These are phyloP conservation scores for Pisolithus microcarpus DNA, from an alignment of 768 basidiomycete species.

Conservation along the genomic window DNA sequence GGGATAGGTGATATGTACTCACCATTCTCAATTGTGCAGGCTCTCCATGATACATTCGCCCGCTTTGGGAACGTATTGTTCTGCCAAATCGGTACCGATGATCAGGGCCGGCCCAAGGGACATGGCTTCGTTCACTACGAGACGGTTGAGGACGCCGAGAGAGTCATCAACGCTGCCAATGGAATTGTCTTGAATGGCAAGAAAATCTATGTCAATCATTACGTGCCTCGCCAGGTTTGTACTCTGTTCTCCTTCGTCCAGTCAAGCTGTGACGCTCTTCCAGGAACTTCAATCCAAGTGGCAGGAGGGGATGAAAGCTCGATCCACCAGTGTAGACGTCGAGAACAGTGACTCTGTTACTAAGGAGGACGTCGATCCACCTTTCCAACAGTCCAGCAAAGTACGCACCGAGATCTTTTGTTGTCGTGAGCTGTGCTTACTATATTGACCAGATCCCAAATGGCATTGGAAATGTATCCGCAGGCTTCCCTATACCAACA, in stretches of 20 bases:
- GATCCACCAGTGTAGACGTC: conserved; percentile 97
- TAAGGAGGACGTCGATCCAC: conserved; percentile 76
- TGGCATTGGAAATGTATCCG: conserved; percentile 79
- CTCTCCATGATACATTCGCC: conserved; percentile 98
- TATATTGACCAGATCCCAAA: conserved; percentile 52
- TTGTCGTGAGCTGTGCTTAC: neutral
- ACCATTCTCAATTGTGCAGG: conserved; percentile 37
- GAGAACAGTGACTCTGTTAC: conserved; percentile 92
- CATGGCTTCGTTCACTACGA: conserved; percentile 99
- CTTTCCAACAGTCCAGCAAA: conserved; percentile 70
- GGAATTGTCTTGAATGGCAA: conserved; percentile 99
- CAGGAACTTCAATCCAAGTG: conserved; percentile 97
- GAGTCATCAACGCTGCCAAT: conserved; percentile 96
- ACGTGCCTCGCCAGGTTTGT: conserved; percentile 92
- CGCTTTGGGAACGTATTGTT: conserved; percentile 98
- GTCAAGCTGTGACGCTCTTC: conserved; percentile 21
- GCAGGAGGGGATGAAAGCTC: conserved; percentile 73
- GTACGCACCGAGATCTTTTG: conserved; percentile 38
- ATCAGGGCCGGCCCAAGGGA: conserved; percentile 90
- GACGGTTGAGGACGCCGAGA: conserved; percentile 93
- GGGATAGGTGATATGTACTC: neutral
- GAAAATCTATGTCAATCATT: conserved; percentile 97
- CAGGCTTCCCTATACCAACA: conserved; percentile 87
- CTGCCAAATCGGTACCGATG: conserved; percentile 97
- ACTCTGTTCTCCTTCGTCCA: no score